Base-by-base conservation (phyloP, 352 stramenopile species). In the Phytophthora pinifolia region DNA sequence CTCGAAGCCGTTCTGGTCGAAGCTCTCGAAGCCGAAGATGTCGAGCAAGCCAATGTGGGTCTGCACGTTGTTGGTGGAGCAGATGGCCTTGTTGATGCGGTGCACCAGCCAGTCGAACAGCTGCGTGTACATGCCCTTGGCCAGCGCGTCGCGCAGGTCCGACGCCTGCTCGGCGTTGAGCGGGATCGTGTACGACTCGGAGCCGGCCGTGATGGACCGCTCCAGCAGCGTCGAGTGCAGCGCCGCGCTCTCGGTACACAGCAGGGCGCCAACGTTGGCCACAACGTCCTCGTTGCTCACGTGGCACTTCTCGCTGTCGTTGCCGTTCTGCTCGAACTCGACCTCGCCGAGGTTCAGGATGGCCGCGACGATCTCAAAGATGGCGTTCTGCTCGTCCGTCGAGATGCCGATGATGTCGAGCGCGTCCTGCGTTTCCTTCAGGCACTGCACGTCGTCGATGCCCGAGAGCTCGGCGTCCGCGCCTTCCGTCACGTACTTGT, bases 281-380 rank as follows among this genome's bases (percentile, higher is more conserved):
- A 83, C 74, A 30, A 86, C 73, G 22, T 83, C 62, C 13, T 81
- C 67, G 34, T 87, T 83, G 27, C 62, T 72, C 7, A 92, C 75
- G 49, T 73, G 65, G 27, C 61, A 64, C 46, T 82, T 88, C 36
- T 89, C 81, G n/a, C 47, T 69, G 41, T 74, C 65, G 12, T 55
- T 67, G 31, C 46, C 54, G 29, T 70, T 68, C 27, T 76, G 80
- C 17, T 73, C 77, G 64, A 99, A 99, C 39, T 87, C 79, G 20
- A 98, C 85, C 59, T 99, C 96, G 34, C 96, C 96, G 0, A 99
- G 70, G 76, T 99, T 97, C 53, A 99, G 67, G 46, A 99, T 90
- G n/a, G 92, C 96, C 1, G 96, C 94, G 36, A 99, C 83, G 31
- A 99, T 94, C 37, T 89, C 80, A 42, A 98, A 96, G 32, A 99